Conservation (phyloP, 768 basidiomycete genomes). For the Hydnum rufescens region DNA sequence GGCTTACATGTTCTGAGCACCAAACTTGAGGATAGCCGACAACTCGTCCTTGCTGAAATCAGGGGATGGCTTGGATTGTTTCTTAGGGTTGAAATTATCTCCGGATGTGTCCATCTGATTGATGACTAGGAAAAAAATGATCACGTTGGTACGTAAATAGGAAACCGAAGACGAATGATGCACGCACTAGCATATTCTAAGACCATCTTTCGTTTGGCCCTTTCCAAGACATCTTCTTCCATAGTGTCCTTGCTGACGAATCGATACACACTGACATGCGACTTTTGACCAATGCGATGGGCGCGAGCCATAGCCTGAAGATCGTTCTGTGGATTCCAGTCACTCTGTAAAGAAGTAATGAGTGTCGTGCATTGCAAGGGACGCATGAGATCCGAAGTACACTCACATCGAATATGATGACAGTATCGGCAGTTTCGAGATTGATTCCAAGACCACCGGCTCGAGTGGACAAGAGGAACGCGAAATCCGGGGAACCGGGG, state of each 20-base stretch:
- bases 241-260: constrained; percentile 99
- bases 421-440: constrained; percentile 94
- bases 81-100: constrained; percentile 77
- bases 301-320: constrained; percentile 98
- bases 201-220: constrained; percentile 99
- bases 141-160: background rate
- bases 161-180: constrained; percentile 1
- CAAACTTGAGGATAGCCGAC: constrained; percentile 93
- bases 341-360: constrained; percentile 36
- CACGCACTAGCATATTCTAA: constrained; percentile 94
- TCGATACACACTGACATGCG: constrained; percentile 94
- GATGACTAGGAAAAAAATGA: constrained; percentile 45
- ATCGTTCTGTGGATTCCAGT: constrained; percentile 98
- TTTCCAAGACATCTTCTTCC: constrained; percentile 95
- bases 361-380: constrained; percentile 12
- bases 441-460: constrained; percentile 98
- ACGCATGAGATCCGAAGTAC: constrained; percentile 2
- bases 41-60: constrained; percentile 75
- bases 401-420: constrained; percentile 94
- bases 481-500: constrained; percentile 83
- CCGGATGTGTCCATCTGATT: constrained; percentile 99
- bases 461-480: constrained; percentile 87
- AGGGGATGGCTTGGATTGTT: constrained; percentile 55
- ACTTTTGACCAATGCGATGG: constrained; percentile 96
- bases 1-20: constrained; percentile 86